Evolutionary conservation across 352 stramenopile genomes (phyloP).

Genomic region (Globisporangium cystogenes): DNA sequence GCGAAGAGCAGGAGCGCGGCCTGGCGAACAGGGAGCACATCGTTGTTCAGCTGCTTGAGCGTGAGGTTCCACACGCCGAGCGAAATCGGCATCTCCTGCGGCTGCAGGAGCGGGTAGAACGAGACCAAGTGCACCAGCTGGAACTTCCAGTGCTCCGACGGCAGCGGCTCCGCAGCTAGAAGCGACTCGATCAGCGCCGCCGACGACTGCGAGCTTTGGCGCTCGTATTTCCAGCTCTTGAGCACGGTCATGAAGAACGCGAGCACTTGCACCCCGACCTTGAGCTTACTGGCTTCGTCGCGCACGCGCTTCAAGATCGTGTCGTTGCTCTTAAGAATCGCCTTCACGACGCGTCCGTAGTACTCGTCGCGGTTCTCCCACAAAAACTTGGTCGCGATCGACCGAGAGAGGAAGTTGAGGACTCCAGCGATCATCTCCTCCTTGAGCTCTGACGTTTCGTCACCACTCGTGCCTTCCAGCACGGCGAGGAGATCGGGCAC

Average conservation of each 20-base stretch:
- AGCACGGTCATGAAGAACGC: slow-evolving; percentile 48
- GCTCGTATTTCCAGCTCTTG: slow-evolving; percentile 46
- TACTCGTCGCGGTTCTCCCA: slow-evolving; percentile 39
- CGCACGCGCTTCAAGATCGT: slow-evolving; percentile 43
- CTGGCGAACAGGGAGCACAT: slow-evolving; percentile 62
- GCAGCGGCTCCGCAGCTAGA: slow-evolving; percentile 28
- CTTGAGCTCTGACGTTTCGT: slow-evolving; percentile 21
- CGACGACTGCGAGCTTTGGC: slow-evolving; percentile 6
- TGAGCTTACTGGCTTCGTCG: slow-evolving; percentile 47
- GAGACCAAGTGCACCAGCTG: slow-evolving; percentile 70
- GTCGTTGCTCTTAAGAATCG: slow-evolving; percentile 42
- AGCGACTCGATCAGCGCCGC: slow-evolving; percentile 25
- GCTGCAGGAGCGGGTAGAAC: slow-evolving; percentile 59
- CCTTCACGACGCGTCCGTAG: slow-evolving; percentile 32
- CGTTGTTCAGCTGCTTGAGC: slow-evolving; percentile 40
- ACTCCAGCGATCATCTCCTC: slow-evolving; percentile 35
- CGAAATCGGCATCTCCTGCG: slow-evolving; percentile 31
- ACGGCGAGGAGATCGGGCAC: slow-evolving; percentile 36
- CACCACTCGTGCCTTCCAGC: slow-evolving; percentile 26
- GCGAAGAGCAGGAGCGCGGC: slow-evolving; percentile 43
- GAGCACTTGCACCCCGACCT: slow-evolving; percentile 50
- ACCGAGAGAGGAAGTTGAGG: slow-evolving; percentile 31
- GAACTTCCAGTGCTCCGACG: slow-evolving; percentile 66
- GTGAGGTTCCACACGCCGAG: slow-evolving; percentile 44
- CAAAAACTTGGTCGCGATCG: slow-evolving; percentile 31